These are phyloP conservation scores for Lactifluus subvellereus DNA, from an alignment of 768 basidiomycete genomes.

Conservation along the genomic window DNA sequence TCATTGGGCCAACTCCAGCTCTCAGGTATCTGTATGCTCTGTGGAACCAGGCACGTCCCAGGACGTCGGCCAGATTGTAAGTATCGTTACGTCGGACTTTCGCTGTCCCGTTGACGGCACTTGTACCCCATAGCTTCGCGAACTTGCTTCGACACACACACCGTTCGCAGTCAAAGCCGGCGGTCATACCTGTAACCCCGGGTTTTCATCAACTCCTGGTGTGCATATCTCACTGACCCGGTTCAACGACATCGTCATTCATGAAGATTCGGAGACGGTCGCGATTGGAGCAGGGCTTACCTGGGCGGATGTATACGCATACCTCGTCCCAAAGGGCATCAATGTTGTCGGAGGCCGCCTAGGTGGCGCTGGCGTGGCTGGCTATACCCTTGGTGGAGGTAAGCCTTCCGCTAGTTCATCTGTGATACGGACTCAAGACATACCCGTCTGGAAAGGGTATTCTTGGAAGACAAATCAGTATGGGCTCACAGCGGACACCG, in stretches of 20 bases:
- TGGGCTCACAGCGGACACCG: constrained; percentile 34
- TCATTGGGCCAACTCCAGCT: constrained; percentile 6
- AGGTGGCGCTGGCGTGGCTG: constrained; percentile 26
- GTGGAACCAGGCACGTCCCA: background rate
- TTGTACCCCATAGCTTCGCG: background rate
- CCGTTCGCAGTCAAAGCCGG: constrained; percentile 26
- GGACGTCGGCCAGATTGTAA: background rate
- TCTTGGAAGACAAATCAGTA: constrained; percentile 33
- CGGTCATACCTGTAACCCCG: constrained; percentile 26
- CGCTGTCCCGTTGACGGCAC: background rate
- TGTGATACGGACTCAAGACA: background rate
- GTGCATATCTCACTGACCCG: constrained; percentile 28
- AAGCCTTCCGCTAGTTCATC: background rate
- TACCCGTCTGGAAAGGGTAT: constrained; percentile 26
- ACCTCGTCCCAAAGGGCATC: constrained; percentile 21
- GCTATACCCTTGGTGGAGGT: constrained; percentile 28
- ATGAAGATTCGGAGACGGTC: constrained; percentile 10
- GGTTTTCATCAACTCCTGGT: constrained; percentile 28
- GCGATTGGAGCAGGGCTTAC: constrained; percentile 26
- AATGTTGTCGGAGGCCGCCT: constrained; percentile 27
- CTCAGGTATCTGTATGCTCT: background rate
- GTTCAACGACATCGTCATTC: constrained; percentile 21
- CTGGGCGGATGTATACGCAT: constrained; percentile 29
- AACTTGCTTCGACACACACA: background rate
- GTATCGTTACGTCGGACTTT: too few species aligned